Evolutionary conservation across 768 basidiomycete genomes (phyloP).

Genomic region (Lepiota subincarnata): DNA sequence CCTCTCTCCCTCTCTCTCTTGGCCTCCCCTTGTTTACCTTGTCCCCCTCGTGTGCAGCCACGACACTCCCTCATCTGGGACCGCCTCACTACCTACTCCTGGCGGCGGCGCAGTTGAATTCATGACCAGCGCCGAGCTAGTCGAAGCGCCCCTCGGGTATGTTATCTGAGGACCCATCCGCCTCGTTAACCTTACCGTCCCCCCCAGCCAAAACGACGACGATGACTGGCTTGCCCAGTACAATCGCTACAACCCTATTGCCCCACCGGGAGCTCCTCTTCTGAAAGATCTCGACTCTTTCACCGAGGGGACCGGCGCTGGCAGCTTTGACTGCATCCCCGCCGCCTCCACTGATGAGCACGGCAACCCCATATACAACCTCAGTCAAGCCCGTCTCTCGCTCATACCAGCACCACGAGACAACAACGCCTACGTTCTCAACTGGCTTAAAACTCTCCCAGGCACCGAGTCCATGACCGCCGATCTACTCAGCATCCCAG

Average conservation of each 20-base stretch:
- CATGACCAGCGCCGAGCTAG: slow-evolving; percentile 6
- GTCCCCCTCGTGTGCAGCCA: slow-evolving; percentile 18
- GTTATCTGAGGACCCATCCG: slow-evolving; percentile 10
- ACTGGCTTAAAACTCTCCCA: slow-evolving; percentile 34
- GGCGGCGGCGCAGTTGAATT: slow-evolving; percentile 14
- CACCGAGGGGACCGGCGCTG: slow-evolving; percentile 52
- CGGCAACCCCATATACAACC: slow-evolving; percentile 29
- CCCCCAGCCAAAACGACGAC: slow-evolving; percentile 3
- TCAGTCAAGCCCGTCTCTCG: slow-evolving; percentile 16
- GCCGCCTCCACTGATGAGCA: slow-evolving; percentile 31
- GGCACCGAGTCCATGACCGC: not conserved
- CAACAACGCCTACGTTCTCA: slow-evolving; percentile 21
- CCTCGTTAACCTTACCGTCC: slow-evolving; percentile 6
- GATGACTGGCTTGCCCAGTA: slow-evolving; percentile 13
- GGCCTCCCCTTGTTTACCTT: not conserved
- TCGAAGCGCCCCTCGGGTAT: slow-evolving; percentile 14
- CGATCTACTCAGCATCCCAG: slow-evolving; percentile 24
- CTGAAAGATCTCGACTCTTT: slow-evolving; percentile 57
- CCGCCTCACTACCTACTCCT: slow-evolving; percentile 32
- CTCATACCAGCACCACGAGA: slow-evolving; percentile 24
- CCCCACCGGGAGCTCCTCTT: slow-evolving; percentile 41
- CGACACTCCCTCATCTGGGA: slow-evolving; percentile 28
- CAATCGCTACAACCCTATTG: slow-evolving; percentile 21
- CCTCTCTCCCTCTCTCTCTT: not conserved
- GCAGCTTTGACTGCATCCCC: slow-evolving; percentile 47